Evolutionary conservation across 257 asterid genomes (phyloP), one percentile per base, ranked within the genome.

Genomic region (Lycium ferocissimum): DNA sequence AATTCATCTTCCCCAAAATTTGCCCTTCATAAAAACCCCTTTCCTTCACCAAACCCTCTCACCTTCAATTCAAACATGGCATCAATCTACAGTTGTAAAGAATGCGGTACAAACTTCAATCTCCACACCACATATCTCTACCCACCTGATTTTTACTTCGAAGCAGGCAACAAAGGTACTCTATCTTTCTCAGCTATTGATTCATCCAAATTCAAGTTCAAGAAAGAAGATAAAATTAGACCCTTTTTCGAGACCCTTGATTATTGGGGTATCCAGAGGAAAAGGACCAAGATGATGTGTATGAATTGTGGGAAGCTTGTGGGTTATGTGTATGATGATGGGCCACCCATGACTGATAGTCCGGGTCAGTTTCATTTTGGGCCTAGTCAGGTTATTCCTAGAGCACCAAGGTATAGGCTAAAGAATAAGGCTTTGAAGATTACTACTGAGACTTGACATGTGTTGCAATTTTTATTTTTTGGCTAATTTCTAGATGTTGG

Each of bases 241-340:
- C 98, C 98, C 45, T 96, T 96, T 57, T 93, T 94, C 91, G 98
- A 96, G 86, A 94, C 98, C 9, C 10, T 96, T 0, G 91, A 96
- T 82, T 96, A 96, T 54, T 96, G 99, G 99, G 98, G 98, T 1
- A 93, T 96, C 56, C 99, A 96, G 18, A 89, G 98, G 88, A 92
- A 91, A 38, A 92, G 98, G 78, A 91, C 94, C 89, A 95, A 87
- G 85, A 94, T 96, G 86, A 90, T 85, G 89, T 96, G 99, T 84
- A 91, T 87, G 58, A 87, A 92, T 88, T 96, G 99, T 86, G 94
- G 93, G 49, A 90, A 84, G 67, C 88, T 91, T 6, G 91, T 94
- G 13, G 98, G 98, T 2, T 86, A 96, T 87, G 85, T 94, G 47
- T 96, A 96, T 89, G 98, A 96, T 72, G 99, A 94, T 43, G 99